Conservation (phyloP, 2,329 filamentous ascomycete species). For the Hymenoscyphus albidus region DNA sequence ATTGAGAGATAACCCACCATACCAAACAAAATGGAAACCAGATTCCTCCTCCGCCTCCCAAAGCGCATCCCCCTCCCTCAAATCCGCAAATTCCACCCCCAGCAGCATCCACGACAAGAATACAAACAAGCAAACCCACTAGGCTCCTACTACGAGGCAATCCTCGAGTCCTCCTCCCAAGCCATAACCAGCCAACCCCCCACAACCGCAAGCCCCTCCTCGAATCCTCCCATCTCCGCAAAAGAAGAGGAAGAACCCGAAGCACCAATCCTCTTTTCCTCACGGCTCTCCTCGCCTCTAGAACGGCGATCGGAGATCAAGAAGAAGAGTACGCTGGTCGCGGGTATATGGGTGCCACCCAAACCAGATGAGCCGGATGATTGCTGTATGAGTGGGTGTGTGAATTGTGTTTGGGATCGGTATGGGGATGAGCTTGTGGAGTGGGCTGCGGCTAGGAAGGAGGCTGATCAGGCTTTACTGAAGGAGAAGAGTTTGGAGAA, state of each 20-base stretch:
- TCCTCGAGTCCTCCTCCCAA: constrained; percentile 45
- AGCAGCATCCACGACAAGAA: constrained; percentile 16
- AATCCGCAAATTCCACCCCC: constrained; percentile 17
- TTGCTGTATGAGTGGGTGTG: constrained; percentile 98
- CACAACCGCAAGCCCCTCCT: constrained; percentile 19
- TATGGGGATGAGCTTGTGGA: constrained; percentile 91
- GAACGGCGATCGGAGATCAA: constrained; percentile 60
- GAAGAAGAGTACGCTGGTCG: constrained; percentile 60
- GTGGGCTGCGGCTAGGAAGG: constrained; percentile 65
- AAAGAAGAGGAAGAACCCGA: constrained; percentile 32
- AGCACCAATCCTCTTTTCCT: constrained; percentile 75
- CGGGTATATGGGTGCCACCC: constrained; percentile 78
- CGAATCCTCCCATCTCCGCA: constrained; percentile 16
- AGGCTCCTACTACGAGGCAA: constrained; percentile 56
- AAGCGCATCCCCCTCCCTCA: constrained; percentile 21
- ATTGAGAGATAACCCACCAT: background rate
- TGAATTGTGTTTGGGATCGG: constrained; percentile 94
- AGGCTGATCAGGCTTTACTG: constrained; percentile 56
- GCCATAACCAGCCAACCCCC: constrained; percentile 21
- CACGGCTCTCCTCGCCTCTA: constrained; percentile 68
- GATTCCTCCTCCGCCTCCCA: constrained; percentile 26
- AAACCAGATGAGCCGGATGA: constrained; percentile 89
- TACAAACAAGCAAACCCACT: constrained; percentile 42
- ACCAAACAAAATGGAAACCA: constrained; percentile 25
- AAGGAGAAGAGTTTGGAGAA: constrained; percentile 34